Evolutionary conservation across 2,329 filamentous ascomycete species (phyloP), one percentile per base, ranked within the genome.

Genomic region (Calonectria pauciramosa): DNA sequence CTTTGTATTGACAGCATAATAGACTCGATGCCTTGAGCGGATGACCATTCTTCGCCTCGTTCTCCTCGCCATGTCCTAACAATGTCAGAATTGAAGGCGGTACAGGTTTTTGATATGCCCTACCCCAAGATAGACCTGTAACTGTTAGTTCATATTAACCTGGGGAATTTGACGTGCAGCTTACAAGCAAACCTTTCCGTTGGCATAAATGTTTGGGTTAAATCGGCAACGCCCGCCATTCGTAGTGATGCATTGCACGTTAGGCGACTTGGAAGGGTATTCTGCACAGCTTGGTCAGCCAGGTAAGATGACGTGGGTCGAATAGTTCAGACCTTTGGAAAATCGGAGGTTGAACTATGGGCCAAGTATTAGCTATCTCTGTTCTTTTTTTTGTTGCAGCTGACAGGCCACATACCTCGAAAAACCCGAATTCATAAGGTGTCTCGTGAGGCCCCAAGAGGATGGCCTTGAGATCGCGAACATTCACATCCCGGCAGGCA

Each of bases 391-490:
- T 14, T 26, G 7, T 41, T 11, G 26, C 38, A n/a, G 8, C 56
- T 44, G 11, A 41, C 20, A 38, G 23, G 3, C 18, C 16, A 83
- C 89, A 74, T 84, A 97, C 96, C 90, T 99, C 96, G 83, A 98
- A 99, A 86, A 98, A 98, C 4, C 97, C 97, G 82, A 97, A 98
- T 85, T 98, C 96, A 85, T 99, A 99, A 0, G 96, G 96, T 0
- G 96, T 98, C 80, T 97, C 96, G 77, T 96, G 95, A 30, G 97
- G 96, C 0, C 97, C 97, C 78, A 99, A 92, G 81, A 99, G 96
- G 77, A 99, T 86, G 64, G 96, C 95, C 83, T 93, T 94, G 65
- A 99, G 93, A 83, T 95, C 94, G 70, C 96, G 94, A 75, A 99
- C 95, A 84, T 99, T 96, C 79, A 93, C 90, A 85, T 99, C 97